phyloP scores from a whole-genome alignment of 225 moss, liverwort and hornwort species.

The Bryoerythrophyllum caledonicum region DNA sequence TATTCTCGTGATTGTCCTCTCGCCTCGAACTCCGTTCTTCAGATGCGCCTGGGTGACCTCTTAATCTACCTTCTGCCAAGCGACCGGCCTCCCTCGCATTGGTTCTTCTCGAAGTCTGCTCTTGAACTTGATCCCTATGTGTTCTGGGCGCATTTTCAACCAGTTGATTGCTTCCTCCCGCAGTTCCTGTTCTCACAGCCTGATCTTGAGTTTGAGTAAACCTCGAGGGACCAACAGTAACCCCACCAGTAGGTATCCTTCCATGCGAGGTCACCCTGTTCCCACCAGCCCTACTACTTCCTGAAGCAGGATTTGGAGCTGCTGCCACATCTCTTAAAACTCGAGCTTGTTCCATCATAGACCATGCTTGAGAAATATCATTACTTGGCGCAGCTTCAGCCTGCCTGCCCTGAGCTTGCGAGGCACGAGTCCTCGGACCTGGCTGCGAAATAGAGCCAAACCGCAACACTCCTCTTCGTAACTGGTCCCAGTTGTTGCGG shows the following conservation, averaged over 20 bases:
- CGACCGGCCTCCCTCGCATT: constrained; percentile 39
- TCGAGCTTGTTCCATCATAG: constrained; percentile 78
- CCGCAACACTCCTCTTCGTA: constrained; percentile 71
- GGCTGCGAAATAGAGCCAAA: constrained; percentile 49
- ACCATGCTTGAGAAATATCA: constrained; percentile 79
- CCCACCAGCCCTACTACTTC: constrained; percentile 36
- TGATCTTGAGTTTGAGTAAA: constrained; percentile 39
- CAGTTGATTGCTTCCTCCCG: constrained; percentile 36
- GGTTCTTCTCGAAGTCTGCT: constrained; percentile 29
- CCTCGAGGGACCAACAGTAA: constrained; percentile 27
- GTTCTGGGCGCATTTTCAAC: constrained; percentile 38
- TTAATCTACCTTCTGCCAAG: constrained; percentile 34
- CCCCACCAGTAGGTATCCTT: constrained; percentile 26
- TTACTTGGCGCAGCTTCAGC: constrained; percentile 31
- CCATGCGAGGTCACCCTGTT: constrained; percentile 44
- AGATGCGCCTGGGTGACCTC: constrained; percentile 25
- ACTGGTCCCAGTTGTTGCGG: constrained; percentile 76
- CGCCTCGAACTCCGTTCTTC: constrained; percentile 30
- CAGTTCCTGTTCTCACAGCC: constrained; percentile 17
- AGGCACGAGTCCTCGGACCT: constrained; percentile 42
- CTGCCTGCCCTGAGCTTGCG: constrained; percentile 32
- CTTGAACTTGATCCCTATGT: constrained; percentile 31
- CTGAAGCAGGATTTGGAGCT: constrained; percentile 31
- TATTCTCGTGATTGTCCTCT: constrained; percentile 38
- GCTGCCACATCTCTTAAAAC: constrained; percentile 45